Evolutionary conservation across 805 yeast species (phyloP).

Genomic region (Vanderwaltozyma verrucispora): DNA sequence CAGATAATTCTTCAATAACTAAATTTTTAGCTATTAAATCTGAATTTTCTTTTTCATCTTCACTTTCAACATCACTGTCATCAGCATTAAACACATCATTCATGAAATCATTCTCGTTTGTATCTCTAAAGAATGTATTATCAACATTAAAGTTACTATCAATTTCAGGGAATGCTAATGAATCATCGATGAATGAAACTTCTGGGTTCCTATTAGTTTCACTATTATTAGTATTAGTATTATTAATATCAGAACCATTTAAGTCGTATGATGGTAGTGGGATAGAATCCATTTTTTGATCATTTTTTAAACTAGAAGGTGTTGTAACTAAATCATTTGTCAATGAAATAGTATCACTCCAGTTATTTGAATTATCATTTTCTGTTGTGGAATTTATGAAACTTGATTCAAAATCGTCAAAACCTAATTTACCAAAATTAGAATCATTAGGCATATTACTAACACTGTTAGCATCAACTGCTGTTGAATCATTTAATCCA

Average conservation of each 20-base stretch:
- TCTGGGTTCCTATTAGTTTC: too few relatives aligned
- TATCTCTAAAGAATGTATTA: slow-evolving; percentile 8
- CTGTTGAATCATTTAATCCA: too few relatives aligned
- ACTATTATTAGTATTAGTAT: background rate
- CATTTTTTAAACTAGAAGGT: background rate
- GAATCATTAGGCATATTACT: background rate
- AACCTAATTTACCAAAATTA: slow-evolving; percentile 1
- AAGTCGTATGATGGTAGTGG: too few relatives aligned
- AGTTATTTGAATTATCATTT: background rate
- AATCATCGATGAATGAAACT: slow-evolving; percentile 14
- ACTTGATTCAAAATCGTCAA: background rate
- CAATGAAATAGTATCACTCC: background rate
- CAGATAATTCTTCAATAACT: slow-evolving; percentile 1
- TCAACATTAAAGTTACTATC: slow-evolving; percentile 2
- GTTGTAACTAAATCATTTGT: background rate
- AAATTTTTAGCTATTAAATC: background rate
- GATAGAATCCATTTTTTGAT: too few relatives aligned
- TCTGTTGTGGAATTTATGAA: background rate
- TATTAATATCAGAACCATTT: too few relatives aligned
- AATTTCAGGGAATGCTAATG: slow-evolving; percentile 17
- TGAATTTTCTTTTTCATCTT: background rate
- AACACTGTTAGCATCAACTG: background rate
- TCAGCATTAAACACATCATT: slow-evolving; percentile 1
- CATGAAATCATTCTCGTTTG: background rate
- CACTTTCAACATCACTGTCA: background rate